phyloP scores from a whole-genome alignment of 2,329 filamentous ascomycete genomes.

The Fusarium sacchari region DNA sequence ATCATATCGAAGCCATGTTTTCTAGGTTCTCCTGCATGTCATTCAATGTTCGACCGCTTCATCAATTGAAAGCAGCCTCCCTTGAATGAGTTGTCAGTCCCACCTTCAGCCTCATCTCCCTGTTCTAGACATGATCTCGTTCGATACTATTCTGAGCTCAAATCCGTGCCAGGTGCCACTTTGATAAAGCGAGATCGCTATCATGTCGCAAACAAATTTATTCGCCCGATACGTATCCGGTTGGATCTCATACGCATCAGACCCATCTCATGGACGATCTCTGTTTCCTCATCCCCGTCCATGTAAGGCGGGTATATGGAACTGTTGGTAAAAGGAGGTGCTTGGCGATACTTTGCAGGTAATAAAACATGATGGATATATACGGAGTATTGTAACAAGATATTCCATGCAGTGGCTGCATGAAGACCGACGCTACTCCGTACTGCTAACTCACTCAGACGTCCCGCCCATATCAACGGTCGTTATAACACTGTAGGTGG shows the following conservation, averaged over 20 bases:
- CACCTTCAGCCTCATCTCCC: constrained; percentile 27
- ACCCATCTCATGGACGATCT: constrained; percentile 37
- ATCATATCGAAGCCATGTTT: not conserved
- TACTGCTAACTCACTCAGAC: constrained; percentile 14
- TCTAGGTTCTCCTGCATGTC: not conserved
- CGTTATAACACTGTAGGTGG: constrained; percentile 2
- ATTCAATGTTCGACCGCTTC: not conserved
- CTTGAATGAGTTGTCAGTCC: constrained; percentile 27
- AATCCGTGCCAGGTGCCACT: constrained; percentile 11
- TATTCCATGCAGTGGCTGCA: constrained; percentile 30
- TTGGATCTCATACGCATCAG: constrained; percentile 23
- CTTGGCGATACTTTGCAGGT: constrained; percentile 26
- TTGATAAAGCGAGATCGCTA: constrained; percentile 10
- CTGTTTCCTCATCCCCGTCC: constrained; percentile 32
- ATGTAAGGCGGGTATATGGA: constrained; percentile 36
- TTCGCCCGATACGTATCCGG: constrained; percentile 15
- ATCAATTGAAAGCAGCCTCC: constrained; percentile 3
- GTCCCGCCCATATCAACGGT: constrained; percentile 16
- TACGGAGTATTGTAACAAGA: constrained; percentile 16
- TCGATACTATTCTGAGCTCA: constrained; percentile 21
- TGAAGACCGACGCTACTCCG: constrained; percentile 25
- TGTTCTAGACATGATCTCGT: constrained; percentile 22
- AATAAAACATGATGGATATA: constrained; percentile 28
- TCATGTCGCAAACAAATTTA: constrained; percentile 17
- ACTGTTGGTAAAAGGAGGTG: constrained; percentile 42